Conservation (phyloP, 371 early-diverging fungal genomes). For the Rhizopus delemar region DNA sequence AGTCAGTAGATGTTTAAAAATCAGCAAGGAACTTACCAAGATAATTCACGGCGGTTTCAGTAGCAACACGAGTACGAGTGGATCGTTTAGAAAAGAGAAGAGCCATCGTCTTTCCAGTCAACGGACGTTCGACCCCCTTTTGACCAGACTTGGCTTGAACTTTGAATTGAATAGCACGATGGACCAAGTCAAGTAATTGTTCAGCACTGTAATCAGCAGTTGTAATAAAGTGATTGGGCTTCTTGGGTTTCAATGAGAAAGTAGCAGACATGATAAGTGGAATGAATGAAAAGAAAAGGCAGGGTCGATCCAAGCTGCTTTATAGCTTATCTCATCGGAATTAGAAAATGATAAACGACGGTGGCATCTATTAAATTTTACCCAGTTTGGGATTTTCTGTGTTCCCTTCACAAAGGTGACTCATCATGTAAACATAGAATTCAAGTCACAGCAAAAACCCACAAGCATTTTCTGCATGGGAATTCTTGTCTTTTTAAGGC, state of each 20-base stretch:
- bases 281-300: constrained; percentile 1
- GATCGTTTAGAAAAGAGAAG: constrained; percentile 91
- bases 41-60: constrained; percentile 88
- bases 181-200: constrained; percentile 45
- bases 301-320: neutral
- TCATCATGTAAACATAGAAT: neutral
- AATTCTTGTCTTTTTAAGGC: too few species aligned
- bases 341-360: too few species aligned
- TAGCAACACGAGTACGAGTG: constrained; percentile 94
- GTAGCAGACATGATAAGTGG: neutral
- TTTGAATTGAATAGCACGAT: constrained; percentile 47
- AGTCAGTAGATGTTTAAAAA: neutral
- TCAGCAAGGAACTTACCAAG: constrained; percentile 55
- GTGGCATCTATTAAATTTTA: neutral
- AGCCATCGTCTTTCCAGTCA: constrained; percentile 77
- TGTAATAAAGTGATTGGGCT: constrained; percentile 51
- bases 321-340: neutral
- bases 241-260: constrained; percentile 16
- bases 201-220: constrained; percentile 53
- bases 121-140: constrained; percentile 52
- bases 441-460: neutral
- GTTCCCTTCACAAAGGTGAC: neutral
- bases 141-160: constrained; percentile 43
- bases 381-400: neutral
- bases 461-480: too few species aligned